Evolutionary conservation across 2,329 filamentous ascomycete genomes (phyloP).

Genomic region (Raffaelea ambrosiae): DNA sequence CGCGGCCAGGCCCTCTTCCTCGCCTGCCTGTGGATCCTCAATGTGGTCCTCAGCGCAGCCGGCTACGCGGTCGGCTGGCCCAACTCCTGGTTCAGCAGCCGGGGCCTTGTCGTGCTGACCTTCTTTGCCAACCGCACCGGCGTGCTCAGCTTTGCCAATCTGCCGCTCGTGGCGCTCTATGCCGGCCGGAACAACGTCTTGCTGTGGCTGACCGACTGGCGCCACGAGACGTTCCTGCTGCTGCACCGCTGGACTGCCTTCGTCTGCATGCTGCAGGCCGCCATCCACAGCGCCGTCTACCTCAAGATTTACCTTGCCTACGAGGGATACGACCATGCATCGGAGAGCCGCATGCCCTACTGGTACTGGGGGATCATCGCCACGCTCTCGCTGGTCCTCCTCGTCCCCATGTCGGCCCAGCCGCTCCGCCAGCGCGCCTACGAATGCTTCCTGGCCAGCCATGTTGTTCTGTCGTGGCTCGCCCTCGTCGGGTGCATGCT

Average conservation of each 20-base stretch:
- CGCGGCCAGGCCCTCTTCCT: slow-evolving; percentile 15
- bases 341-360: slow-evolving; percentile 3
- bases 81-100: slow-evolving; percentile 1
- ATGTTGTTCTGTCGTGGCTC: slow-evolving; percentile 5
- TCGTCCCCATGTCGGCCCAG: background rate
- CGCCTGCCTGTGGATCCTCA: slow-evolving; percentile 9
- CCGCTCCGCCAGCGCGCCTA: background rate
- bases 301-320: slow-evolving; percentile 25
- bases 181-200: slow-evolving; percentile 38
- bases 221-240: slow-evolving; percentile 36
- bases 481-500: slow-evolving; percentile 6
- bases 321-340: slow-evolving; percentile 18
- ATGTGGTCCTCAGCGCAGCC: slow-evolving; percentile 7
- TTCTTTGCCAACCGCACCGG: slow-evolving; percentile 6
- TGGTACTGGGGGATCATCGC: slow-evolving; percentile 9
- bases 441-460: slow-evolving; percentile 6
- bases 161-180: slow-evolving; percentile 32
- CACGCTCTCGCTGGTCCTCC: background rate
- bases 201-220: slow-evolving; percentile 40
- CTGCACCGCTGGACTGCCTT: slow-evolving; percentile 41
- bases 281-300: slow-evolving; percentile 36
- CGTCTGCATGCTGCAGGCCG: slow-evolving; percentile 33
- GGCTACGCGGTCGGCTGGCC: background rate
- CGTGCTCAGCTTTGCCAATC: slow-evolving; percentile 4
- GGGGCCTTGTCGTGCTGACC: slow-evolving; percentile 1